Conservation (phyloP, 2,329 filamentous ascomycete species). For the Trichoderma polysporum region DNA sequence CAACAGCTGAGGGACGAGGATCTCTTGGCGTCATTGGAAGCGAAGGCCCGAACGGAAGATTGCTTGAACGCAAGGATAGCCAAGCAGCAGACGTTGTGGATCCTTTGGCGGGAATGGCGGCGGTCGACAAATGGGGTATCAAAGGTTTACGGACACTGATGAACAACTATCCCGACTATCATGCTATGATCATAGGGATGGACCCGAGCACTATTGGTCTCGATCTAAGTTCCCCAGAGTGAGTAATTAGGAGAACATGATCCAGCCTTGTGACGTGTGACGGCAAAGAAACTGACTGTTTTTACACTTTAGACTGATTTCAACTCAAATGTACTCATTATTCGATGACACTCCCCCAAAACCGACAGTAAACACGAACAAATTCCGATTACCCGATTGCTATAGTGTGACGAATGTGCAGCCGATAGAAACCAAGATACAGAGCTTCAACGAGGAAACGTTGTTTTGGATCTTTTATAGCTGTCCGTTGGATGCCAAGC, state of each 20-base stretch:
- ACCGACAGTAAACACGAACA: conserved; percentile 51
- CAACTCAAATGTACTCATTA: conserved; percentile 60
- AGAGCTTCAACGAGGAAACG: conserved; percentile 67
- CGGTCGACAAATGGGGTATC: conserved; percentile 63
- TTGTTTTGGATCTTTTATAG: conserved; percentile 70
- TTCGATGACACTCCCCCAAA: conserved; percentile 60
- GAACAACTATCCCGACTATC: conserved; percentile 64
- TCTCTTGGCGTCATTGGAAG: conserved; percentile 50
- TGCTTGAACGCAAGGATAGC: conserved; percentile 44
- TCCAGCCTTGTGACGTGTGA: background rate
- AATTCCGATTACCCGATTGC: conserved; percentile 62
- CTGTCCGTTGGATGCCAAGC: conserved; percentile 61
- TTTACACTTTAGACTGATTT: conserved; percentile 48
- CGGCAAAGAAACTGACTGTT: background rate
- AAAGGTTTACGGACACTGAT: conserved; percentile 64
- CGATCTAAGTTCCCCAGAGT: conserved; percentile 59
- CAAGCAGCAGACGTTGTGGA: conserved; percentile 50
- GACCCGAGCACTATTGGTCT: conserved; percentile 58
- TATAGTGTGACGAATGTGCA: conserved; percentile 67
- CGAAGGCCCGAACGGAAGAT: conserved; percentile 41
- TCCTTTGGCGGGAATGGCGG: conserved; percentile 60
- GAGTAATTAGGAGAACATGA: conserved; percentile 31
- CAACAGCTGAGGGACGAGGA: conserved; percentile 39
- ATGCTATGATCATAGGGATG: conserved; percentile 58
- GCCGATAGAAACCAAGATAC: conserved; percentile 63